Evolutionary conservation across 352 stramenopile genomes (phyloP), one percentile per base, ranked within the genome.

Genomic region (Pythium scleroteichum): DNA sequence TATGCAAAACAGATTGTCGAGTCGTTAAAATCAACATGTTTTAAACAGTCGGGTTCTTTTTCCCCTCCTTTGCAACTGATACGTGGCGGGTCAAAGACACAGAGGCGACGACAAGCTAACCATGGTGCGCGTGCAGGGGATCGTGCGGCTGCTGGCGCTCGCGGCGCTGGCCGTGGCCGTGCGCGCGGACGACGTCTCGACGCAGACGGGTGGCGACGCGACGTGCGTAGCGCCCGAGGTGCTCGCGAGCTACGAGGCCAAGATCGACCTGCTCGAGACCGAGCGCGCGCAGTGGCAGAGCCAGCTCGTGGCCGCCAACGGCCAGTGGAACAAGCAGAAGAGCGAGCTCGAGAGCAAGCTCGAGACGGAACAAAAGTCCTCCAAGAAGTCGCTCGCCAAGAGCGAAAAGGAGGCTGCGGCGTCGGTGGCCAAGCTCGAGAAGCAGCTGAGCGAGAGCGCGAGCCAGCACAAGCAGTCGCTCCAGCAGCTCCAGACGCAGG

Each of bases 251-350:
- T 70, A 73, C 13, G 76, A 91, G 63, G 54, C 60, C 14, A 75
- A 88, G 68, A 65, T 91, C 27, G 46, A 53, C 13, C 57, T 60
- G 19, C 67, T 91, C 14, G 54, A 86, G 55, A 44, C 66, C 9
- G 60, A 73, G 23, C 83, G 79, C 53, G 38, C 61, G 4, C 65
- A 72, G 58, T 69, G 79, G 57, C 26, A 76, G 55, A 69, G 68
- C 20, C 70, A 77, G 19, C 56, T 89, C 22, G 69, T 83, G 22
- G 59, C 64, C 1, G 73, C 75, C 14, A 49, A 53, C 38, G 62
- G 61, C 13, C 40, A 63, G 39, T 80, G 69, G 65, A 58, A 62
- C 40, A 64, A 54, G 20, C 72, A 85, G 32, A 78, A 85, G 62
- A 58, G 26, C 2, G 26, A 32, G 42, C 45, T 72, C 26, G 59